Percentiles rank a stretch among this genome's conserved stretches.
These are phyloP conservation scores for Ammopiptanthus mongolicus DNA, from an alignment of 306 rosid species.

Conservation along the genomic window DNA sequence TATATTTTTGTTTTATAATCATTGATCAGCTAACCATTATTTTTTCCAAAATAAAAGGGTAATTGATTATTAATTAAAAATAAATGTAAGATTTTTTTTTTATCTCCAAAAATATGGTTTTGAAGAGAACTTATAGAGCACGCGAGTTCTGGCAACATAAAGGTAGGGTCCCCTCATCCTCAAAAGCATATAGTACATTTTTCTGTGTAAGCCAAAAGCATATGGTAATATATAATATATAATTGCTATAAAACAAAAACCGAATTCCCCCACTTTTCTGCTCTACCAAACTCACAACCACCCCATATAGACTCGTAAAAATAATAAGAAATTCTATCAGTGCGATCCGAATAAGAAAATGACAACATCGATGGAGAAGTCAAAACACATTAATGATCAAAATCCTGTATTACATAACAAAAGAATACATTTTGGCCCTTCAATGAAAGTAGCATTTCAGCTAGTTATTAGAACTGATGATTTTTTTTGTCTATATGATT, in stretches of 20 bases:
- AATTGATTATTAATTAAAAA: no score
- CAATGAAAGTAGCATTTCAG: background rate
- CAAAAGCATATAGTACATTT: no score
- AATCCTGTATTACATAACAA: background rate
- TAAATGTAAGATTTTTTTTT: no score
- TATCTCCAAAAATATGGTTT: no score
- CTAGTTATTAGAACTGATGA: background rate
- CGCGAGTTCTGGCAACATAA: no score
- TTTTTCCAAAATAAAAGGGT: no score
- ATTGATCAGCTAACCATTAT: no score
- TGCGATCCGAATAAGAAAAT: background rate
- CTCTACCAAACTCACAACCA: constrained; percentile 11
- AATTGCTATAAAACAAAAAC: background rate
- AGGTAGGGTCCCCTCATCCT: no score
- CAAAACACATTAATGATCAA: background rate
- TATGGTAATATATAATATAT: no score
- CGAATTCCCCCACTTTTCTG: background rate
- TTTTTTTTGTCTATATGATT: background rate
- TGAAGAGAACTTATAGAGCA: no score
- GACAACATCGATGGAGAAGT: background rate
- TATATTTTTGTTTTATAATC: no score
- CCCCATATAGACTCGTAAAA: background rate
- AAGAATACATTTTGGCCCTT: background rate
- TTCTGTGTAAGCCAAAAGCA: no score
- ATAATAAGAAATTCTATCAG: background rate